A percentile compares a stretch with the other conserved stretches of the same genome.
Evolutionary conservation across 176 grass and related monocot species (phyloP).

Genomic region (Cymbopogon citratus): DNA sequence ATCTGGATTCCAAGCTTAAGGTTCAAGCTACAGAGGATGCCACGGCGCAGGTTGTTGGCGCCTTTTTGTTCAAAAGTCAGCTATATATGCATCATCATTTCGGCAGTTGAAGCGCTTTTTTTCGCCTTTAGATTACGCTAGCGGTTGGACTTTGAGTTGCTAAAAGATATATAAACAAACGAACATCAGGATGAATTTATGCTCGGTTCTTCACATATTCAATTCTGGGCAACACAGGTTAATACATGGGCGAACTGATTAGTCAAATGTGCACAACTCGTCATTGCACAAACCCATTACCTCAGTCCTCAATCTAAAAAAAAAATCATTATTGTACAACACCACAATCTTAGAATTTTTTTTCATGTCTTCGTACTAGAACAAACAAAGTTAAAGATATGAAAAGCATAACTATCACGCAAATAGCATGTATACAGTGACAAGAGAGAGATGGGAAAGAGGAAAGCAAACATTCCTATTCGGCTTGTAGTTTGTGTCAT

Average conservation of each 20-base stretch:
- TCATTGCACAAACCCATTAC: neutral
- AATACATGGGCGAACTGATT: neutral
- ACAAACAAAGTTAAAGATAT: neutral
- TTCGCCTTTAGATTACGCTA: neutral
- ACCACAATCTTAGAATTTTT: neutral
- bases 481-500: too few species aligned
- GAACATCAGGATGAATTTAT: neutral
- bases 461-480: too few species aligned
- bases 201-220: neutral
- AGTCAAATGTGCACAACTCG: neutral
- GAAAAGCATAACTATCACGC: neutral
- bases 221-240: neutral
- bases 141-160: neutral
- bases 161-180: neutral
- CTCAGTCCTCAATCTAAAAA: too few species aligned
- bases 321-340: too few species aligned
- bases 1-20: conserved; percentile 53
- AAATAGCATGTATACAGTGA: neutral
- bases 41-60: neutral
- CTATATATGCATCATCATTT: neutral
- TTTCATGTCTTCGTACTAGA: neutral
- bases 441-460: too few species aligned
- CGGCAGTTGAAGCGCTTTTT: neutral
- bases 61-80: neutral
- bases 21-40: conserved; percentile 35